A percentile compares a stretch with the other conserved stretches of the same genome.
phyloP scores from a whole-genome alignment of 768 basidiomycete genomes.

The Jaapia argillacea region DNA sequence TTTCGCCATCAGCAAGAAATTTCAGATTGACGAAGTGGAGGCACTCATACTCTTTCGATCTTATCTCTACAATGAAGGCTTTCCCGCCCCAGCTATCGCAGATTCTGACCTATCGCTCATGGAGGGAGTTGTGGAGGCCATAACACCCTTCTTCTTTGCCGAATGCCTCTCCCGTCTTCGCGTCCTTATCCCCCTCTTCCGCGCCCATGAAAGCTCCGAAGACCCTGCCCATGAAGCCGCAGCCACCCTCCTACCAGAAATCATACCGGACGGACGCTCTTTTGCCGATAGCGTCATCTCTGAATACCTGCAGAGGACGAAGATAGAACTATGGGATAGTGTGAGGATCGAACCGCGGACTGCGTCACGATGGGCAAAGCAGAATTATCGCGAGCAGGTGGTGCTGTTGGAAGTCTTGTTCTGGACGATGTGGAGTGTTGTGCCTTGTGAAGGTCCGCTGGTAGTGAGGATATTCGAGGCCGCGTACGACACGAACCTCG shows the following conservation, averaged over 20 bases:
- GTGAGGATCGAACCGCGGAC: conserved; percentile 41
- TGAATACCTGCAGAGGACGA: conserved; percentile 49
- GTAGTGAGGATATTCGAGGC: conserved; percentile 56
- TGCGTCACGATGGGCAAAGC: conserved; percentile 63
- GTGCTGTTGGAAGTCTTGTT: conserved; percentile 81
- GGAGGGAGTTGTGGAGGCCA: conserved; percentile 53
- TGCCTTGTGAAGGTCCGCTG: conserved; percentile 47
- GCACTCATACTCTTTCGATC: conserved; percentile 66
- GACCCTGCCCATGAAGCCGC: conserved; percentile 49
- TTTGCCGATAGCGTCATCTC: conserved; percentile 52
- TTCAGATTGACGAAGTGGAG: conserved; percentile 76
- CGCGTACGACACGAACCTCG: conserved; percentile 55
- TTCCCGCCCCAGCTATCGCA: conserved; percentile 39
- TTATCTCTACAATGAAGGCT: conserved; percentile 70
- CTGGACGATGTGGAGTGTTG: conserved; percentile 74
- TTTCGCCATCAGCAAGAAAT: conserved; percentile 58
- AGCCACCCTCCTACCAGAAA: conserved; percentile 38
- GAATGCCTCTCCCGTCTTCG: conserved; percentile 69
- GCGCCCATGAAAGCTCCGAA: conserved; percentile 48
- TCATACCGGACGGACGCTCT: conserved; percentile 54
- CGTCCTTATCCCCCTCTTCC: conserved; percentile 64
- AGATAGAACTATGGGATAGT: conserved; percentile 34
- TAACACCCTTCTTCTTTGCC: conserved; percentile 75
- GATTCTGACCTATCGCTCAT: conserved; percentile 35
- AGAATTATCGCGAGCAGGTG: conserved; percentile 69